A percentile compares a stretch with the other conserved stretches of the same genome.
Conservation (phyloP, 192 early-diverging fungal genomes). For the Coemansia nantahalensis region DNA sequence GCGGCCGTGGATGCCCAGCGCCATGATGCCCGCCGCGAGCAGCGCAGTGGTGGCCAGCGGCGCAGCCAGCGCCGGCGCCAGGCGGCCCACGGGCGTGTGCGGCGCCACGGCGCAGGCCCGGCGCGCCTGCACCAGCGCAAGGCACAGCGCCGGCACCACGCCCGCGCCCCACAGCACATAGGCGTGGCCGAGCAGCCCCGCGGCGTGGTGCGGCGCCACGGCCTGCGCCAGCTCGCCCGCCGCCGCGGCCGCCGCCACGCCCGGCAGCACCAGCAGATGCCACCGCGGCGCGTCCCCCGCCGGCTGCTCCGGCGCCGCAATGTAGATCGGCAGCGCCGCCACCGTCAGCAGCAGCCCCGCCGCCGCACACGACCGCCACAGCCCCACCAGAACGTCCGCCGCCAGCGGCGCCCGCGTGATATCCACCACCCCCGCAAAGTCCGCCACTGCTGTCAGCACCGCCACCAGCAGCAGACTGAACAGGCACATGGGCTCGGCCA, state of each 20-base stretch:
- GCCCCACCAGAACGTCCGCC: conserved; percentile 12
- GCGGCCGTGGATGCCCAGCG: conserved; percentile 30
- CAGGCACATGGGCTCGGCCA: too few relatives aligned
- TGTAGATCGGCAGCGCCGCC: neutral
- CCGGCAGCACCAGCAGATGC: conserved; percentile 20
- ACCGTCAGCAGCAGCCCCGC: neutral
- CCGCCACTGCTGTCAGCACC: conserved; percentile 11
- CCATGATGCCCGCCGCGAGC: conserved; percentile 29
- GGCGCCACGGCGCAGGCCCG: neutral
- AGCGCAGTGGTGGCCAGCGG: conserved; percentile 19
- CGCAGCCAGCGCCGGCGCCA: conserved; percentile 2
- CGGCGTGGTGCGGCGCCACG: conserved; percentile 6
- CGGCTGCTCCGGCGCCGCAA: neutral
- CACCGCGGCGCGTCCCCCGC: neutral
- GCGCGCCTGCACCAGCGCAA: conserved; percentile 12
- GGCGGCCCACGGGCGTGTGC: neutral
- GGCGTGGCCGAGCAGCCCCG: conserved; percentile 8
- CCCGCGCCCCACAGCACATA: conserved; percentile 28
- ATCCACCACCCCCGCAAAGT: conserved; percentile 31
- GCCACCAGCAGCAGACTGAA: conserved; percentile 5
- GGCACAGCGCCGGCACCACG: conserved; percentile 11
- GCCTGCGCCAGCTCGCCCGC: conserved; percentile 28
- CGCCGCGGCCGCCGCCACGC: conserved; percentile 4
- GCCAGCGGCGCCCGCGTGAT: conserved; percentile 23
- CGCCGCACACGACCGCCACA: conserved; percentile 20